A percentile compares a stretch with the other conserved stretches of the same genome.
Evolutionary conservation across 441 rosid genomes (phyloP).

Genomic region (Adansonia madagascariensis): DNA sequence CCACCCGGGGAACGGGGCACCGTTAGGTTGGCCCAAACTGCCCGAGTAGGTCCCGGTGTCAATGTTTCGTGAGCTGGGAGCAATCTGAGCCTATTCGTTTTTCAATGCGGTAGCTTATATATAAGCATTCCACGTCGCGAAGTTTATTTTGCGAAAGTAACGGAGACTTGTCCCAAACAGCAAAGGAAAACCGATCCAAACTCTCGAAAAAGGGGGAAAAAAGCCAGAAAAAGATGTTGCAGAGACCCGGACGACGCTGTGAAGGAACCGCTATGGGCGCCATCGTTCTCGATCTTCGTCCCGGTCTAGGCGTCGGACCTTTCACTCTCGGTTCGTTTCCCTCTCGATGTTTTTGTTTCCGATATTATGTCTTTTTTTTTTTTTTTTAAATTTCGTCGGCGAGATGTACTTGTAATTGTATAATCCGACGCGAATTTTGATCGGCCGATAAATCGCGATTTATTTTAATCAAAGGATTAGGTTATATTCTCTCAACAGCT

Average conservation of each 20-base stretch:
- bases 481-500: background rate
- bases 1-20: background rate
- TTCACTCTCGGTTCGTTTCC: constrained; percentile 70
- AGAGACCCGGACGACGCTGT: constrained; percentile 75
- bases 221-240: constrained; percentile 43
- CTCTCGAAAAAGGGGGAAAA: background rate
- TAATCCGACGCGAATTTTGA: background rate
- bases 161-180: constrained; percentile 18
- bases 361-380: background rate
- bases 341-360: background rate
- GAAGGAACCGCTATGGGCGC: constrained; percentile 99
- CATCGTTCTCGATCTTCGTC: constrained; percentile 89
- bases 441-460: constrained; percentile 1
- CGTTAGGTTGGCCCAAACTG: background rate
- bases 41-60: background rate
- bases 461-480: background rate
- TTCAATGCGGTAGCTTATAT: background rate
- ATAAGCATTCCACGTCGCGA: background rate
- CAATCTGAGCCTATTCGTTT: background rate
- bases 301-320: constrained; percentile 92
- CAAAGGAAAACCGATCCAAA: constrained; percentile 6
- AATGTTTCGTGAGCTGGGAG: constrained; percentile 19
- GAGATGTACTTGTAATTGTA: constrained; percentile 13
- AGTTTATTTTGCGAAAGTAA: constrained; percentile 21
- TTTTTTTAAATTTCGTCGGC: background rate